Percentiles rank a stretch among this genome's conserved stretches.
These are phyloP conservation scores for Vicia faba DNA, from an alignment of 306 rosid genomes.

Conservation along the genomic window DNA sequence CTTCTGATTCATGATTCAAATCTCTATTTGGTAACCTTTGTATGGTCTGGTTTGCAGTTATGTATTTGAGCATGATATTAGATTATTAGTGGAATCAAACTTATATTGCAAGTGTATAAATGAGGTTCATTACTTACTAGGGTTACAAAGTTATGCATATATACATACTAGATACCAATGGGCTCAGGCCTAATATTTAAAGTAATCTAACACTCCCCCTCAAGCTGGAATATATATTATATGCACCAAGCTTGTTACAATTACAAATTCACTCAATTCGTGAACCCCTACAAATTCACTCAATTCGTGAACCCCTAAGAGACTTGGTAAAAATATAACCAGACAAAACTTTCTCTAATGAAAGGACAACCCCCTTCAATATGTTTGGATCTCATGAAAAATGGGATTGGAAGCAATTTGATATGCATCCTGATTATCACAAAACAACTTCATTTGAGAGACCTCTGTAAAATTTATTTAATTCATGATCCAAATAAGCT, in stretches of 20 bases:
- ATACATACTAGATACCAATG: no score
- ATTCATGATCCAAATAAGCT: not conserved
- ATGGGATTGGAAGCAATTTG: not conserved
- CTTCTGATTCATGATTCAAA: constrained; percentile 3
- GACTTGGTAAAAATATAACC: no score
- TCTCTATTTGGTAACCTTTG: not conserved
- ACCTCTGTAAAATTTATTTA: not conserved
- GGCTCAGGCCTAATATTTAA: no score
- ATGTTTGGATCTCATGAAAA: not conserved
- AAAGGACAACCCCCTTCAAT: not conserved
- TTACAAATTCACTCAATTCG: no score
- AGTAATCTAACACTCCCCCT: no score
- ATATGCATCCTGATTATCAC: not conserved
- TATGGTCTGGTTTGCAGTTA: not conserved
- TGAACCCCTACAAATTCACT: no score
- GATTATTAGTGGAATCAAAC: constrained; percentile 5
- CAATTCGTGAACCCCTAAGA: no score
- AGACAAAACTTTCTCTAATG: no score
- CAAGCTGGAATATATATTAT: no score
- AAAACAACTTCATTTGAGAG: not conserved
- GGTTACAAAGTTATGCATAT: no score
- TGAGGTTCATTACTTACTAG: no score
- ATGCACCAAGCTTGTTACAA: no score
- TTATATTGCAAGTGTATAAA: not conserved
- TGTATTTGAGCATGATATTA: not conserved